Conservation (phyloP, 768 basidiomycete genomes). For the Lentinula edodes region DNA sequence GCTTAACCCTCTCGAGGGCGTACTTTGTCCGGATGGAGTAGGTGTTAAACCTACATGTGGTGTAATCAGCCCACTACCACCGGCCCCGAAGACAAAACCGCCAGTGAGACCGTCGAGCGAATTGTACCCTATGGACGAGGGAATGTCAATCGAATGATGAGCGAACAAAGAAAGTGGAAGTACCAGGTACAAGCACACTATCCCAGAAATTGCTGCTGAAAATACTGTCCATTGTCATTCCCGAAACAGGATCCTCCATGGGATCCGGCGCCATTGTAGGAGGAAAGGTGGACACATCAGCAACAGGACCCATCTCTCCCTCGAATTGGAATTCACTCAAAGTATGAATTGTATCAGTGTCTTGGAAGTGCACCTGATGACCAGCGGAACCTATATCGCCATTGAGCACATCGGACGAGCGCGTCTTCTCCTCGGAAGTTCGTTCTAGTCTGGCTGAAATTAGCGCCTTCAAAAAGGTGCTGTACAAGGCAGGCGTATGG, state of each 20-base stretch:
- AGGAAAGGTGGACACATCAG: constrained; percentile 79
- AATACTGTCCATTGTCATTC: constrained; percentile 78
- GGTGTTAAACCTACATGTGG: constrained; percentile 61
- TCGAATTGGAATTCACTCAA: constrained; percentile 65
- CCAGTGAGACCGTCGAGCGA: constrained; percentile 79
- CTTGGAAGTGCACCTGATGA: not conserved
- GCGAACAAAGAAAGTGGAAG: not conserved
- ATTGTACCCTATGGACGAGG: constrained; percentile 55
- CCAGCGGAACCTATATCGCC: not conserved
- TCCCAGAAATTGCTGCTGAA: constrained; percentile 83
- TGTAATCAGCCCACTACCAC: constrained; percentile 80
- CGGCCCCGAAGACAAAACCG: constrained; percentile 81
- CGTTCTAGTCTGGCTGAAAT: constrained; percentile 48
- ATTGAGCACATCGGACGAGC: not conserved
- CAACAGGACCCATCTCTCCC: constrained; percentile 81
- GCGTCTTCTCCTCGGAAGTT: not conserved
- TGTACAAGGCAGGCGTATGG: constrained; percentile 91
- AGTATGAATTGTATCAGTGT: constrained; percentile 19
- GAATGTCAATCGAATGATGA: not conserved
- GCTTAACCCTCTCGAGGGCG: constrained; percentile 27
- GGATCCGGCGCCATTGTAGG: constrained; percentile 72
- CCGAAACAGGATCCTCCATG: constrained; percentile 32
- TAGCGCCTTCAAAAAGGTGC: constrained; percentile 74
- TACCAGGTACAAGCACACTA: constrained; percentile 76
- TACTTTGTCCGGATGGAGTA: constrained; percentile 49